Base-by-base conservation (phyloP, 192 early-diverging fungal species). In the Entophlyctis helioformis region DNA sequence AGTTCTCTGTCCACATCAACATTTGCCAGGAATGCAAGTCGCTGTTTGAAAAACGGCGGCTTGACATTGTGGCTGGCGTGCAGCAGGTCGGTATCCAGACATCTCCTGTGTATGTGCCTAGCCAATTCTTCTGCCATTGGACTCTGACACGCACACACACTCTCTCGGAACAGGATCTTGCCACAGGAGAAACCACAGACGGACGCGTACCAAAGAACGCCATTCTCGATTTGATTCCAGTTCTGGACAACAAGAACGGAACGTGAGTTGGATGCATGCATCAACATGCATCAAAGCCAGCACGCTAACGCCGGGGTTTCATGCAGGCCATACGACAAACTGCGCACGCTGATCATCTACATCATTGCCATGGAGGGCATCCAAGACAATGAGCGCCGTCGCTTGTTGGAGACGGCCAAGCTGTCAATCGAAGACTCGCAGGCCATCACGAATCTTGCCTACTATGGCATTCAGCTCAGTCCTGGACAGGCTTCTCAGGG, bases 1-100 rank as follows among this genome's bases (percentile, higher is more conserved):
- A 87, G 69, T 90, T 82, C 52, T 84, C 87, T 28, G 76, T 78
- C 1, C 89, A 92, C 51, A 87, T 92, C 48, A 84, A 78, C 29
- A 83, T 92, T 46, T 81, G 83, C 38, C 79, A 82, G 59, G 84
- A 86, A 47, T 92, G 85, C 55, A 81, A 86, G 71, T 54, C 60
- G 7, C 56, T 82, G 29, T 89, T 89, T 64, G 75, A 81, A 42
- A 59, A 71, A 11, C 62, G 77, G 38, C 80, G 80, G 23, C 57
- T 91, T 37, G 72, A 76, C 19, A 37, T 69, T 10, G 55, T 87
- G 13, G 89, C 84, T 5, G 57, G 70, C 27, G 71, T 90, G 11
- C 84, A 91, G 57, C 89, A 91, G 56, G 81, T 84, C 42, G 46
- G 46, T 38, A 46, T 53, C 11, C 10, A 13, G 18, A n/a, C n/a